phyloP scores from a whole-genome alignment of 768 basidiomycete genomes.

The Cystobasidium ongulense region DNA sequence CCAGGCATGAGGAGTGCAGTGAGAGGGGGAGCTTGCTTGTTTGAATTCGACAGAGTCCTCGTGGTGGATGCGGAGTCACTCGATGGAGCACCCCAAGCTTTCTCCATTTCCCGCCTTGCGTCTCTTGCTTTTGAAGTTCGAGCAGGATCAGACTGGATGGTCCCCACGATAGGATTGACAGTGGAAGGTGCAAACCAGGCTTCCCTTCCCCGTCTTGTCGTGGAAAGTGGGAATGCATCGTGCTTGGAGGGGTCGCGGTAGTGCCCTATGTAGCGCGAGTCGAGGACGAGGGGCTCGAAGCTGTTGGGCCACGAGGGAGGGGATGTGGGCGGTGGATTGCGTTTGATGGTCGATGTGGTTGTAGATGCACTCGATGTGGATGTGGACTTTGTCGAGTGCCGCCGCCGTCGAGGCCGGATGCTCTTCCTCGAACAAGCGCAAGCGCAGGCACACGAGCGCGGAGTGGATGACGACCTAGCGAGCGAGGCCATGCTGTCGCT shows the following conservation, averaged over 20 bases:
- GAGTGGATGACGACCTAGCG: too few relatives aligned
- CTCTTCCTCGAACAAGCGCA: too few relatives aligned
- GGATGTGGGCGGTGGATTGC: not conserved
- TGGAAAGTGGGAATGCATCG: not conserved
- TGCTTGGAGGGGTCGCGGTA: conserved; percentile 18
- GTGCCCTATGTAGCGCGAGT: conserved; percentile 16
- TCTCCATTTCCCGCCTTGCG: not conserved
- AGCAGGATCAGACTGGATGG: not conserved
- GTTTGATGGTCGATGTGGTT: not conserved
- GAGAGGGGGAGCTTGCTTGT: not conserved
- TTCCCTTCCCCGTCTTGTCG: not conserved
- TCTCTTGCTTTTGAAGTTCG: not conserved
- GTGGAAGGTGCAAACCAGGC: not conserved
- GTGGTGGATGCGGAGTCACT: not conserved
- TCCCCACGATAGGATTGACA: not conserved
- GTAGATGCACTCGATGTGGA: not conserved
- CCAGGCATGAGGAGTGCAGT: conserved; percentile 41
- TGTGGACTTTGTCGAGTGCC: too few relatives aligned
- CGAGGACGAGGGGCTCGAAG: conserved; percentile 5
- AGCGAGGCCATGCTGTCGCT: too few relatives aligned
- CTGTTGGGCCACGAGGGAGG: conserved; percentile 2
- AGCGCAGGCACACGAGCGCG: too few relatives aligned
- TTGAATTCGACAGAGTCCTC: too few relatives aligned
- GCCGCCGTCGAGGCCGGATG: too few relatives aligned
- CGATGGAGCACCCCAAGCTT: not conserved